Evolutionary conservation across 345 rosid species (phyloP).

Genomic region (Citrus maxima): DNA sequence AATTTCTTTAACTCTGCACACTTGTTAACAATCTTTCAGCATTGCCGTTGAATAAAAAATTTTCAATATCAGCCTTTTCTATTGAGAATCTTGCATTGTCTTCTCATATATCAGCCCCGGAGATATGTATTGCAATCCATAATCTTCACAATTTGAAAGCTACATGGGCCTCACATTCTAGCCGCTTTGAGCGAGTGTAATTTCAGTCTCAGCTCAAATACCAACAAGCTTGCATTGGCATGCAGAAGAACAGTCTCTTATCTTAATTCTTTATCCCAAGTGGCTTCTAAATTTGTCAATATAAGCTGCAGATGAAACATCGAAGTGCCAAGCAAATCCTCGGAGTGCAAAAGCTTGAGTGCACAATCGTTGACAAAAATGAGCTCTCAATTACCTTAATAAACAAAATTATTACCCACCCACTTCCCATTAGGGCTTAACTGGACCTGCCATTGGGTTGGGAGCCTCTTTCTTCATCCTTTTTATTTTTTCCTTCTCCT

Average conservation of each 20-base stretch:
- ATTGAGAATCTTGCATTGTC: no score
- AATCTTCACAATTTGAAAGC: no score
- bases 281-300: background rate
- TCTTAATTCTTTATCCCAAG: background rate
- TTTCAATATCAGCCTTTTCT: no score
- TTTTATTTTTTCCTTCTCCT: background rate
- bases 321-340: slow-evolving; percentile 3
- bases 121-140: no score
- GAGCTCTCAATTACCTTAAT: slow-evolving; percentile 1
- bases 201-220: no score
- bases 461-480: slow-evolving; percentile 30
- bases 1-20: no score
- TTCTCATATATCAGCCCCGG: no score
- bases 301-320: background rate
- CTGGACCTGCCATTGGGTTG: slow-evolving; percentile 25
- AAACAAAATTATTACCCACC: slow-evolving; percentile 4
- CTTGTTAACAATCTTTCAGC: no score
- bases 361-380: slow-evolving; percentile 28
- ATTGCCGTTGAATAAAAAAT: no score
- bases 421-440: background rate
- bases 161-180: no score
- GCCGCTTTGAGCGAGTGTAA: no score
- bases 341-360: slow-evolving; percentile 10
- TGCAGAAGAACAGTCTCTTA: background rate
- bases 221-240: background rate